Percentiles rank a stretch among this genome's conserved stretches.
These are phyloP conservation scores for Diaporthe ilicicola DNA, from an alignment of 2,329 filamentous ascomycete species.

Conservation along the genomic window DNA sequence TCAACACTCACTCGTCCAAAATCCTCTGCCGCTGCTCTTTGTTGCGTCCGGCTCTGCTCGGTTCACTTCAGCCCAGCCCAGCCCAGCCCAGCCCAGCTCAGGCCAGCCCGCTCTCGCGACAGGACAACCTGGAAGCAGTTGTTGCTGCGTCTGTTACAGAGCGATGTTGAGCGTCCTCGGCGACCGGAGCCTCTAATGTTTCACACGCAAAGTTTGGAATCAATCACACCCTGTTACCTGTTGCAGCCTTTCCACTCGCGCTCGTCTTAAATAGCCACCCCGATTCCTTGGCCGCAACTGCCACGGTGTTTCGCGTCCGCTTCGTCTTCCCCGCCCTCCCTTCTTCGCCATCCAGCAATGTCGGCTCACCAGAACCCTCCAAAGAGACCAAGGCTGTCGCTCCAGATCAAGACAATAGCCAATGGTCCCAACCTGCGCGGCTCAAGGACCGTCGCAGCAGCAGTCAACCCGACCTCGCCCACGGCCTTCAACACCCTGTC, in stretches of 20 bases:
- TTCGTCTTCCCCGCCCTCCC: neutral
- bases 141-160: constrained; percentile 19
- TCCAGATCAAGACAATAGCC: constrained; percentile 54
- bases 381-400: constrained; percentile 63
- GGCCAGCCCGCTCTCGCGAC: neutral
- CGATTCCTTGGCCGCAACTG: neutral
- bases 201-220: constrained; percentile 24
- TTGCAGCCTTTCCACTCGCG: neutral
- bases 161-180: constrained; percentile 20
- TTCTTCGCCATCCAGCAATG: constrained; percentile 29
- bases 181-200: constrained; percentile 24
- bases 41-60: too few species aligned
- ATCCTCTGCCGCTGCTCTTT: neutral
- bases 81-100: neutral
- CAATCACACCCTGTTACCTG: constrained; percentile 16
- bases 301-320: neutral
- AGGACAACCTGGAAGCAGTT: neutral
- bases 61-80: neutral
- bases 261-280: constrained; percentile 1
- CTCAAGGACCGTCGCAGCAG: constrained; percentile 53
- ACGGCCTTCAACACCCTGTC: constrained; percentile 73
- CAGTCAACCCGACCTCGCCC: constrained; percentile 65
- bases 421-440: constrained; percentile 48
- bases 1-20: constrained; percentile 3
- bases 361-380: constrained; percentile 44